Evolutionary conservation across 306 rosid genomes (phyloP), one percentile per base, ranked within the genome.

Genomic region (Lathyrus sativus): DNA sequence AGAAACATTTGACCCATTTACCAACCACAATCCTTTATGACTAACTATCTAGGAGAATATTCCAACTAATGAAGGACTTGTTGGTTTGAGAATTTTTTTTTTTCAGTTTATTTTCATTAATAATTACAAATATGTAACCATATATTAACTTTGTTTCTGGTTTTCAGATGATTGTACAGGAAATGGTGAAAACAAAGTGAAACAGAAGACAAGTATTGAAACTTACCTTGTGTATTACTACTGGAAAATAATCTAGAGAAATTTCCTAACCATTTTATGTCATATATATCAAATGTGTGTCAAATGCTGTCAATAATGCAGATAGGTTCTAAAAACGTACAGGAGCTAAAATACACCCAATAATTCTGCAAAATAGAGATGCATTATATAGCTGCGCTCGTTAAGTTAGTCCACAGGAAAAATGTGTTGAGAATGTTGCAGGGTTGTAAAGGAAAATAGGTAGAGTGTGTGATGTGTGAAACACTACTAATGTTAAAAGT

Each of bases 291-390:
- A 28, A 35, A 9, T 37, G 42, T 51, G 42, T 62, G 8, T 12
- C 10, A 60, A 38, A 75, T 58, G 43, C 44, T 61, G 48, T 59
- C 15, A 11, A 68, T 14, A 41, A 49, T 14, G 46, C 24, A 58
- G 26, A 51, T 50, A 61, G 48, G 31, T 29, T 61, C 50, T 31
- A 76, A 69, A 28, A 56, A 55, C 9, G 28, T 19, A 41, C 41
- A 59, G 10, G 19, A 66, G 70, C 60, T 45, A 67, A 50, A 77
- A 66, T 50, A 42, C 57, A 65, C 19, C 74, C 46, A 10, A 59
- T 13, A 66, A 29, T 49, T 64, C 49, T 50, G 44, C 14, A 61
- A 18, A 33, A 11, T n/a, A 28, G 60, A 58, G 65, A 28, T 65
- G 37, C 42, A 48, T 17, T 31, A 71, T n/a, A 54, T 53, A 42